phyloP scores from a whole-genome alignment of 768 basidiomycete genomes.

The Glaciozyma antarctica region DNA sequence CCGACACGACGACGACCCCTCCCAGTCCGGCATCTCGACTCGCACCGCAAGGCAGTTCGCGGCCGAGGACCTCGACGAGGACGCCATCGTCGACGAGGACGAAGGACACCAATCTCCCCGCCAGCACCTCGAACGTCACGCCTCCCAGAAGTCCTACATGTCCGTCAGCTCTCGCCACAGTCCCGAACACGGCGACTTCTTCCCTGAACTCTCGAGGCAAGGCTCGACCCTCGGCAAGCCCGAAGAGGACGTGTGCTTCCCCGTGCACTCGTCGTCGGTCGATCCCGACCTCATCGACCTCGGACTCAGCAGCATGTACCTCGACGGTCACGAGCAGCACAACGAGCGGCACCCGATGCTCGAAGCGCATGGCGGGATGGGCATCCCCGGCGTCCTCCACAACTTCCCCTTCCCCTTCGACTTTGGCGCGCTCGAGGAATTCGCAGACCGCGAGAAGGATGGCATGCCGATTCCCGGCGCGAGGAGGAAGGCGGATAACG shows the following conservation, averaged over 20 bases:
- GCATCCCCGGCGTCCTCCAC: constrained; percentile 33
- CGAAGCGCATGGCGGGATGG: constrained; percentile 5
- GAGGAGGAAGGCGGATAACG: not conserved
- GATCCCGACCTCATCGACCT: constrained; percentile 25
- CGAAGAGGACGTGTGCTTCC: constrained; percentile 37
- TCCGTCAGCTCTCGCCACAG: constrained; percentile 13
- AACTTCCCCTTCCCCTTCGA: constrained; percentile 55
- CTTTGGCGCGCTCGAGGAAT: constrained; percentile 66
- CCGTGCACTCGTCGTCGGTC: constrained; percentile 26
- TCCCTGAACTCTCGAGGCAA: constrained; percentile 29
- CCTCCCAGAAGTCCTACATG: constrained; percentile 22
- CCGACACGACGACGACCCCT: constrained; percentile 5
- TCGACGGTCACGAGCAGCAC: not conserved
- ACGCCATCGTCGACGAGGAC: constrained; percentile 24
- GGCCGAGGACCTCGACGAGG: constrained; percentile 23
- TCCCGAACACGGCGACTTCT: constrained; percentile 2
- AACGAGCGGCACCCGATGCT: constrained; percentile 3
- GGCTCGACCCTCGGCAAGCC: constrained; percentile 28
- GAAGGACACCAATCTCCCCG: constrained; percentile 5
- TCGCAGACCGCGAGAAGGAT: constrained; percentile 61
- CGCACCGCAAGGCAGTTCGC: constrained; percentile 1
- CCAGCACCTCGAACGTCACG: constrained; percentile 29
- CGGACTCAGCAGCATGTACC: not conserved
- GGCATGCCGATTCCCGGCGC: constrained; percentile 47
- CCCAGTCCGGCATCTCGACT: not conserved